These are phyloP conservation scores for Cairneyella variabilis DNA, from an alignment of 495 filamentous ascomycete species.

Conservation along the genomic window DNA sequence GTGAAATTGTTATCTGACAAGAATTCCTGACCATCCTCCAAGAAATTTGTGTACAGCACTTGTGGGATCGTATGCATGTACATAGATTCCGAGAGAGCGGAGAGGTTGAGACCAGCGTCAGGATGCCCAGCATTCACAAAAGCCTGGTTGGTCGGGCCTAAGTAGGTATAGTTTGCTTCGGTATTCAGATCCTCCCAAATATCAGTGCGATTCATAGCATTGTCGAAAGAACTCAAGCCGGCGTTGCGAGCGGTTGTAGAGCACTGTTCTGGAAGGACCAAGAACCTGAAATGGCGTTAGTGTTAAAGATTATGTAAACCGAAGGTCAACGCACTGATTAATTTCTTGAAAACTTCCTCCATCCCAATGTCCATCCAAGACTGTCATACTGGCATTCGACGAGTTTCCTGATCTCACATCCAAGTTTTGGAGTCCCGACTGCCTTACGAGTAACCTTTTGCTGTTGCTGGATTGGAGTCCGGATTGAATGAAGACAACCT, in stretches of 20 bases:
- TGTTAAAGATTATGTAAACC: background rate
- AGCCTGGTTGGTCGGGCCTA: slow-evolving; percentile 29
- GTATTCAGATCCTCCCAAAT: slow-evolving; percentile 23
- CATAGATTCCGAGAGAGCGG: slow-evolving; percentile 16
- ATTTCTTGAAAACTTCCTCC: slow-evolving; percentile 4
- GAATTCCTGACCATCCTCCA: slow-evolving; percentile 27
- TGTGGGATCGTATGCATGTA: slow-evolving; percentile 28
- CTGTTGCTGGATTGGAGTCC: background rate
- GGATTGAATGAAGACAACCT: slow-evolving; percentile 4
- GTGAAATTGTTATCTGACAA: slow-evolving; percentile 15
- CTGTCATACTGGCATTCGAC: background rate
- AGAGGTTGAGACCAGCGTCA: slow-evolving; percentile 19
- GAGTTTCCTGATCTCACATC: background rate
- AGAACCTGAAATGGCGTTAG: slow-evolving; percentile 14
- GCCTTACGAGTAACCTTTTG: no score
- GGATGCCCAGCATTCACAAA: slow-evolving; percentile 27
- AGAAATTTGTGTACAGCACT: slow-evolving; percentile 26
- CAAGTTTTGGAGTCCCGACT: background rate
- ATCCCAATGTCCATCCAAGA: background rate
- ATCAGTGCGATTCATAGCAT: slow-evolving; percentile 21
- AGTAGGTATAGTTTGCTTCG: slow-evolving; percentile 29
- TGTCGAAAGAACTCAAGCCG: slow-evolving; percentile 21
- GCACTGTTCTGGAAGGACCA: slow-evolving; percentile 25
- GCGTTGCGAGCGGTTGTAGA: slow-evolving; percentile 21
- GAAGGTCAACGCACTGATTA: background rate